A percentile compares a stretch with the other conserved stretches of the same genome.
Evolutionary conservation across 768 basidiomycete genomes (phyloP).

Genomic region (Kwoniella mangroviensis): DNA sequence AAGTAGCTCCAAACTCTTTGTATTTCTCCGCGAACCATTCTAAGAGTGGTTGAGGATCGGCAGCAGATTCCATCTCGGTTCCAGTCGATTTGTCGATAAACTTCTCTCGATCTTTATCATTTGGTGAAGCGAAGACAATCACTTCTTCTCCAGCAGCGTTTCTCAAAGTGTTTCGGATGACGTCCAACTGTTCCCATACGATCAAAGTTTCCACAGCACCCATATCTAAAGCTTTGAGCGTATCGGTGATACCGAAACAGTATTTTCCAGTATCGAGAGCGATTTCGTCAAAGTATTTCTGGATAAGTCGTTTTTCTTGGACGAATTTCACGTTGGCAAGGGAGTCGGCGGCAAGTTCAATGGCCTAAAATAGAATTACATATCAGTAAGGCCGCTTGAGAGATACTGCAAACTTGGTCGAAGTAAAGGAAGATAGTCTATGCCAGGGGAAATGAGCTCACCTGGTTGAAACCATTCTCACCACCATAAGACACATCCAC

Average conservation of each 20-base stretch:
- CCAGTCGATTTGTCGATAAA: slow-evolving; percentile 95
- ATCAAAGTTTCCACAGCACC: slow-evolving; percentile 96
- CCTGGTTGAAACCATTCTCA: slow-evolving; percentile 99
- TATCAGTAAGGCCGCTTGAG: not conserved
- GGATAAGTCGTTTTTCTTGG: slow-evolving; percentile 96
- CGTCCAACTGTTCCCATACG: slow-evolving; percentile 97
- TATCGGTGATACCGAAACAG: slow-evolving; percentile 97
- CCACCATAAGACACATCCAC: slow-evolving; percentile 99
- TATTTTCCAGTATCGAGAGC: slow-evolving; percentile 94
- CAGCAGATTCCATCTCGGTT: slow-evolving; percentile 87
- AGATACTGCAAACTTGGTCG: not conserved
- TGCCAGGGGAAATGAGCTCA: slow-evolving; percentile 44
- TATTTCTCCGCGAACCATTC: slow-evolving; percentile 99
- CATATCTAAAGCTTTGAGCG: slow-evolving; percentile 91
- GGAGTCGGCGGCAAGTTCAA: slow-evolving; percentile 93
- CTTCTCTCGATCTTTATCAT: slow-evolving; percentile 90
- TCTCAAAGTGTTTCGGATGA: slow-evolving; percentile 81
- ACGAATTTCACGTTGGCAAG: slow-evolving; percentile 99
- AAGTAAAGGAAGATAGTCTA: not conserved
- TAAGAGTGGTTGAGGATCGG: slow-evolving; percentile 81
- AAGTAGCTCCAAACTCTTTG: slow-evolving; percentile 92
- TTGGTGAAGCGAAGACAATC: slow-evolving; percentile 71
- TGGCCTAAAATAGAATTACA: slow-evolving; percentile 67
- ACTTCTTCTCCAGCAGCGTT: slow-evolving; percentile 93
- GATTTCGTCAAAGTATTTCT: slow-evolving; percentile 99